Conservation (phyloP, 352 stramenopile species). For the Pythium folliculosum region DNA sequence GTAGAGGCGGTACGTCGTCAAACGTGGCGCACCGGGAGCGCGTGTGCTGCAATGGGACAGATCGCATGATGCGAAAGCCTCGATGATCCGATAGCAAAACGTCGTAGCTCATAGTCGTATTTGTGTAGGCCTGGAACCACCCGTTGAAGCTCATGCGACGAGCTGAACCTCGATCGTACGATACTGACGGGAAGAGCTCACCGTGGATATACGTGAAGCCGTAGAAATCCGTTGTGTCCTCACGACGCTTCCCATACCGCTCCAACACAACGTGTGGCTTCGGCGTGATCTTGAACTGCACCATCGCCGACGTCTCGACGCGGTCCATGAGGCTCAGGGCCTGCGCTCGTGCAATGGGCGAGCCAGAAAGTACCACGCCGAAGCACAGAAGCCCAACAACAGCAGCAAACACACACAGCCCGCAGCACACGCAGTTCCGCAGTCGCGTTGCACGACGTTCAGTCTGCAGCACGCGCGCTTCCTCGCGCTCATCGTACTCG, state of each 20-base stretch:
- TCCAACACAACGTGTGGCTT: constrained; percentile 19
- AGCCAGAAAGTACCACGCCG: constrained; percentile 12
- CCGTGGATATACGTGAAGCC: constrained; percentile 21
- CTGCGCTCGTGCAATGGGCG: constrained; percentile 7
- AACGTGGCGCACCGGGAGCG: constrained; percentile 18
- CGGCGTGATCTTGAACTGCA: constrained; percentile 27
- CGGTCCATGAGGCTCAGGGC: constrained; percentile 10
- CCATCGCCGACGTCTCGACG: constrained; percentile 15
- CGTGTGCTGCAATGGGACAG: background rate
- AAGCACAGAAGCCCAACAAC: constrained; percentile 17
- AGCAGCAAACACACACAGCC: constrained; percentile 10
- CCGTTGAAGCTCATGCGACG: constrained; percentile 19
- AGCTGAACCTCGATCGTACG: no score
- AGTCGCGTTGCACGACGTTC: constrained; percentile 6
- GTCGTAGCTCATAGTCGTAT: constrained; percentile 17
- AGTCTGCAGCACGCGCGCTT: background rate
- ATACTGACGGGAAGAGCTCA: constrained; percentile 17
- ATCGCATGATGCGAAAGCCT: constrained; percentile 15
- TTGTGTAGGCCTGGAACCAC: constrained; percentile 19
- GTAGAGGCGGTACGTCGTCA: constrained; percentile 23
- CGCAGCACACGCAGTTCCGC: constrained; percentile 14
- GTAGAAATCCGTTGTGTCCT: constrained; percentile 26
- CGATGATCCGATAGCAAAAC: constrained; percentile 22
- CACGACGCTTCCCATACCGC: constrained; percentile 14
- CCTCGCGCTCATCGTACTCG: constrained; percentile 11